Conservation (phyloP, 305 asterid species). For the Plantago coronopus region DNA sequence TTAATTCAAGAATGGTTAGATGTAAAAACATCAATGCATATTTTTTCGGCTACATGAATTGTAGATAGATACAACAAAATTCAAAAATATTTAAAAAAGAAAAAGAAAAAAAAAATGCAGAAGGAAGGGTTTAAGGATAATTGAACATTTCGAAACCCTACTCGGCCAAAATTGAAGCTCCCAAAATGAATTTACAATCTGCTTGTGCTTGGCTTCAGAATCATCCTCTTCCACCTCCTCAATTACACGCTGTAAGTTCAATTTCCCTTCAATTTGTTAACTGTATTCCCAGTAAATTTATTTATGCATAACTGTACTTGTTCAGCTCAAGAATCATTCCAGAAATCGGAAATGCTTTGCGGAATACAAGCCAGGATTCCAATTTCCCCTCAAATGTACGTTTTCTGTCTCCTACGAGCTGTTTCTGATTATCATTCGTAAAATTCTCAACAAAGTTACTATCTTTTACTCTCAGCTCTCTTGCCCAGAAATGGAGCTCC, state of each 20-base stretch:
- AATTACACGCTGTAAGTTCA: conserved; percentile 34
- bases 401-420: conserved; percentile 16
- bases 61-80: neutral
- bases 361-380: conserved; percentile 27
- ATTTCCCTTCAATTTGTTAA: conserved; percentile 6
- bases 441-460: neutral
- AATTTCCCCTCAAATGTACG: conserved; percentile 39
- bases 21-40: too few relatives aligned
- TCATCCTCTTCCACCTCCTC: conserved; percentile 35
- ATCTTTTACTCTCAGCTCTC: conserved; percentile 27
- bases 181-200: conserved; percentile 47
- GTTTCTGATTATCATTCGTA: conserved; percentile 1
- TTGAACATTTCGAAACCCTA: conserved; percentile 22
- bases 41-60: too few relatives aligned
- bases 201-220: conserved; percentile 38
- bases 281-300: neutral
- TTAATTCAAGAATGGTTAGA: too few relatives aligned
- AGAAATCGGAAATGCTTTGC: conserved; percentile 26
- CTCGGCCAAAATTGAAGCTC: conserved; percentile 10
- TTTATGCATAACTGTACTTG: conserved; percentile 3
- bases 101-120: neutral
- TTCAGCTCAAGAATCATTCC: conserved; percentile 27
- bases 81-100: neutral
- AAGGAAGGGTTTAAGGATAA: conserved; percentile 49
- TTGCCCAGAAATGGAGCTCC: conserved; percentile 28